Base-by-base conservation (phyloP, 306 rosid species). In the Begonia masoniana region DNA sequence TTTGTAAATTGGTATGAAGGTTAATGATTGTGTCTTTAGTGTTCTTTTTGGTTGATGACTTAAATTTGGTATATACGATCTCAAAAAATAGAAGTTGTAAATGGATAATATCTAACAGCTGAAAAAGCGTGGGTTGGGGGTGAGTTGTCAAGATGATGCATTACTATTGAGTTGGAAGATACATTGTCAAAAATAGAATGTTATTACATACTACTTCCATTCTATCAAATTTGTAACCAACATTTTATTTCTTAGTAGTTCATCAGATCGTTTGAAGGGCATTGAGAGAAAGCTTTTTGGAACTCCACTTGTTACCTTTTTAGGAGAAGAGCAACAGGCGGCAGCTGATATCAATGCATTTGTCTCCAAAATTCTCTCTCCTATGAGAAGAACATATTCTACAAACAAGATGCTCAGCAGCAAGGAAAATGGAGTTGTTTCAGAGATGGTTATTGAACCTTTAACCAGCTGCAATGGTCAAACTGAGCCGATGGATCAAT, bases 221-320 rank as follows among this genome's bases (percentile, higher is more conserved):
- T 31, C 39, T 31, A 31, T 31, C 39, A 31, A 31, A 31, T 31
- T 31, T 31, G 39, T 31, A 31, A 31, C 39, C 39, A 31, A 57
- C 36, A 43, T 36, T 67, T 46, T 26, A 11, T 45, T 45, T 23
- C 41, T 51, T 67, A 79, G 83, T 62, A 74, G 72, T 69, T 54
- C 67, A 26, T 60, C 62, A 49, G 76, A 86, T 63, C 77, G 73
- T 53, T 24, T 55, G 65, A 87, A 86, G 78, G 77, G 76, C 57
- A 72, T 67, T 76, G 89, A 72, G 48, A 77, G 74, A 72, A 83
- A 87, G 85, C 75, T 63, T 57, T 77, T 92, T 47, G 99, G 96
- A 50, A 62, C 93, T 46, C 95, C 99, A 53, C 76, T 92, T 74
- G 95, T 92, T 57, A 74, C 87, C 17, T 83, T 66, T 71, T 58